Base-by-base conservation (phyloP, 1,284 basidiomycete species). In the Sanghuangporus sanghuang region DNA sequence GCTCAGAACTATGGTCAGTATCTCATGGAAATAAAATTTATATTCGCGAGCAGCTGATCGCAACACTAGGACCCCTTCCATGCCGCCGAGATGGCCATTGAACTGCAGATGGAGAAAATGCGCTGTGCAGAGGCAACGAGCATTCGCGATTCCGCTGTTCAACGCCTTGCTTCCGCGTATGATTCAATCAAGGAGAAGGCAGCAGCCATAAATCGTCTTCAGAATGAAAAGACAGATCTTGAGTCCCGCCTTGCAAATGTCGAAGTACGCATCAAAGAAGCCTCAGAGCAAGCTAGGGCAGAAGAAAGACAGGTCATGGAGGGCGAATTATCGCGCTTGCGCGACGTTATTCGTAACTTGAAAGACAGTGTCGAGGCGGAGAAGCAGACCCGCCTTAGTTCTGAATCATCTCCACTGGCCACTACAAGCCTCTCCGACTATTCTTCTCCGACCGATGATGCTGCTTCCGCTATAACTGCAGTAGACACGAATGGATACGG, bases 131-230 rank as follows among this genome's bases (percentile, higher is more conserved):
- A 90, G 68, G 86, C 85, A 1, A 72, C 86, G 59, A 76, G 74
- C 42, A 87, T 88, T 35, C 82, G 89, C 49, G 89, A 91, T 70
- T 80, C 78, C 40, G 81, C 81, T n/a, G 81, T 87, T 0, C 73
- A 80, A 46, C 83, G 81, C 35, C 79, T 91, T n/a, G 77, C 80
- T 35, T 80, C 83, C 50, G 86, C 86, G 2, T 87, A 85, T 69
- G 73, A 76, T 27, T 84, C 85, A 0, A 75, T 90, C 64, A 79
- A 81, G 38, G 80, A 86, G 69, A 90, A 90, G 73, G 76, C 80
- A 2, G 73, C 76, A 16, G 71, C 75, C 7, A 82, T 90, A 62
- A 77, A 80, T 39, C 73, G 71, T 4, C 72, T 89, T 39, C 78
- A 82, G 64, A 74, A 77, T 62, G 78, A 83, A 67, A 71, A 74